Evolutionary conservation across 208 protist genomes (phyloP).

Genomic region (Leishmania amazonensis): DNA sequence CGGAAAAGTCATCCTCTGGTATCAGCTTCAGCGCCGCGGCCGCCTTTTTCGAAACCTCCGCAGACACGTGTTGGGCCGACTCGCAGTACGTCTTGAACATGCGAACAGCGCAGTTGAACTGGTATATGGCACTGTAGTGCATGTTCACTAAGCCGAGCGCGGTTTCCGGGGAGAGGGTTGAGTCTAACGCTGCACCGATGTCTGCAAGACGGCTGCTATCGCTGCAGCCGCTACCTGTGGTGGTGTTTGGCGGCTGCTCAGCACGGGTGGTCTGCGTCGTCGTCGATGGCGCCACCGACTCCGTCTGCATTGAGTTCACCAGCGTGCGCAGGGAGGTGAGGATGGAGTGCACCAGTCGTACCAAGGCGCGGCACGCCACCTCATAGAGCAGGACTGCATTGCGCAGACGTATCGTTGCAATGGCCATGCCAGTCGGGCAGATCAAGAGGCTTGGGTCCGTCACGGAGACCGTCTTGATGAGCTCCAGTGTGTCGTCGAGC

Average conservation of each 20-base stretch:
- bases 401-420: conserved; percentile 8
- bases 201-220: not conserved
- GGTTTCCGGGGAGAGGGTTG: conserved; percentile 4
- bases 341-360: conserved; percentile 20
- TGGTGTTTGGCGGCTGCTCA: not conserved
- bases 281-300: not conserved
- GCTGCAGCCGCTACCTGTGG: not conserved
- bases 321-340: conserved; percentile 18
- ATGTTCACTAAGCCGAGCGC: conserved; percentile 3
- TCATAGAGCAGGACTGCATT: conserved; percentile 24
- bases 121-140: conserved; percentile 29
- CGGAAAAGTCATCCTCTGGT: conserved; percentile 8
- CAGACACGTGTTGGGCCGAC: not conserved
- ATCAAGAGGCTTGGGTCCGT: not conserved
- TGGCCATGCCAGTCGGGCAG: conserved; percentile 1
- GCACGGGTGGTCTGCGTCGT: no score
- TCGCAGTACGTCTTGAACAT: conserved; percentile 19
- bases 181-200: not conserved
- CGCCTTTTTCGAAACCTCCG: not conserved
- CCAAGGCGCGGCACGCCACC: conserved; percentile 21
- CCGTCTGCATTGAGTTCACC: conserved; percentile 3
- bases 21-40: conserved; percentile 21
- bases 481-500: conserved; percentile 37
- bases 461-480: conserved; percentile 32
- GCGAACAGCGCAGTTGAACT: conserved; percentile 35